Base-by-base conservation (phyloP, 2,329 filamentous ascomycete genomes). In the Ceratocystis papillata region DNA sequence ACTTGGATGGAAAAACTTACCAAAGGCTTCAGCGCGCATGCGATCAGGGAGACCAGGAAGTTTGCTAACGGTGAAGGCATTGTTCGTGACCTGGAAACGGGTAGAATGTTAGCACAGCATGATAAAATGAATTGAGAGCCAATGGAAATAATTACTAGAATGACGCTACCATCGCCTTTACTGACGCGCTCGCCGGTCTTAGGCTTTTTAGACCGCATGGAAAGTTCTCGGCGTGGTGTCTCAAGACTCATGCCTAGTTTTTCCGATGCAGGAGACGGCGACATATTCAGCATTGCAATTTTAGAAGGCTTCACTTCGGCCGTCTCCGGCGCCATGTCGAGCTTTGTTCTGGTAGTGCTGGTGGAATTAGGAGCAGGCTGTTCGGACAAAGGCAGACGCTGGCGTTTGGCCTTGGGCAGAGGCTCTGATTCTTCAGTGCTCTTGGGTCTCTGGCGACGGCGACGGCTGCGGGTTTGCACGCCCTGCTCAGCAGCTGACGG, bases 31-130 rank as follows among this genome's bases (percentile, higher is more conserved):
- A 70, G 83, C 77, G 70, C 86, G 85, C 69, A 96, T 83, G 72
- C 86, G 84, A 72, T 92, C 87, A 62, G 93, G 92, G 28, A 95
- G 81, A 65, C 88, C 86, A 67, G 89, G 89, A 41, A 96, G 81
- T 75, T 92, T 91, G 75, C 88, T 89, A 69, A 96, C 89, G 55
- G 83, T 87, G 74, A 94, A 96, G 69, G 89, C 89, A 73, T 87
- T 86, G 72, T 89, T 96, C 73, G 86, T 90, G 48, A 89, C 90
- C 88, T 95, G 68, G 45, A 46, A n/a, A 64, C 62, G 65, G 71
- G 53, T 17, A 1, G 10, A 8, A 30, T 17, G 53, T 57, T 57
- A 57, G 53, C 53, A 57, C 6, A 17, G 2, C 22, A 55, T 33
- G 25, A 37, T 8, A 4, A 15, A n/a, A 55, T 25, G 50, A 25